Conservation (phyloP, 108 stramenopile species). For the Fistulifera solaris region DNA sequence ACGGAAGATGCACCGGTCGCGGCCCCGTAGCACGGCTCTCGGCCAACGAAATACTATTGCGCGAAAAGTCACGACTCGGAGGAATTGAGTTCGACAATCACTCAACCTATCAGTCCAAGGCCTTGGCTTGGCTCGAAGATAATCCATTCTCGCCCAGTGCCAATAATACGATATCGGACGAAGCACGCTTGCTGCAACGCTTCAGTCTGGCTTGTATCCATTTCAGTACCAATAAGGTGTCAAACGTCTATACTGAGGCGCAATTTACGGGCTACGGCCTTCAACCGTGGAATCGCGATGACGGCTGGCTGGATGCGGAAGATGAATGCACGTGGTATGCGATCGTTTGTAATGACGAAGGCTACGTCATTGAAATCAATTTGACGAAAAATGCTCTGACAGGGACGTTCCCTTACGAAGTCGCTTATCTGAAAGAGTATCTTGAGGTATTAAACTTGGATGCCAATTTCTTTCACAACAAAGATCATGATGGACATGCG, state of each 20-base stretch:
- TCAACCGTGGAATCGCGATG: too few species aligned
- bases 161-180: not conserved
- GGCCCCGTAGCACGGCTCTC: too few species aligned
- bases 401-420: constrained; percentile 19
- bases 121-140: constrained; percentile 8
- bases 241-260: constrained; percentile 1
- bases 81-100: constrained; percentile 8
- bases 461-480: not conserved
- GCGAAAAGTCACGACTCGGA: not conserved
- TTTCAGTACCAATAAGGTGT: constrained; percentile 22
- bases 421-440: constrained; percentile 10
- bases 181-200: constrained; percentile 22
- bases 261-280: too few species aligned
- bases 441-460: constrained; percentile 11
- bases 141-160: too few species aligned
- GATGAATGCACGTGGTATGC: constrained; percentile 2
- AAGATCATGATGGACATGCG: too few species aligned
- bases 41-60: too few species aligned
- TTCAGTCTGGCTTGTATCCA: constrained; percentile 37
- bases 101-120: constrained; percentile 8
- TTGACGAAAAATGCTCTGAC: constrained; percentile 18
- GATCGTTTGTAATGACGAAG: not conserved
- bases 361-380: constrained; percentile 3
- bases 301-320: too few species aligned
- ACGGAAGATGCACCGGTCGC: too few species aligned